These are phyloP conservation scores for Bjerkandera adusta DNA, from an alignment of 1,284 basidiomycete species.

Conservation along the genomic window DNA sequence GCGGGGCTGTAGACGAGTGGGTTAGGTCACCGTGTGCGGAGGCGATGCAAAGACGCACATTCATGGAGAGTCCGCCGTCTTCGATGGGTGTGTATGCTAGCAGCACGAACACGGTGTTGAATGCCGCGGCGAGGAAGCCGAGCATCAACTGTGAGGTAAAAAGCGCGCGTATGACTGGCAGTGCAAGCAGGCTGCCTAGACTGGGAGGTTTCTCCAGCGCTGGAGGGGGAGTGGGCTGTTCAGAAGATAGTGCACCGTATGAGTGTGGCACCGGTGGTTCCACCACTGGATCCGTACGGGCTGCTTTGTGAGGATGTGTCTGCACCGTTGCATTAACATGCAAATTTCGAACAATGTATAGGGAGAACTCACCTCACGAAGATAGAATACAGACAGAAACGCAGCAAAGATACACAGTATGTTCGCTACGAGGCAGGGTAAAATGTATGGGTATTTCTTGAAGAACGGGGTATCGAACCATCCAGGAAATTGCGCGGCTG, in stretches of 20 bases:
- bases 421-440: slow-evolving; percentile 47
- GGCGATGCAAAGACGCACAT: slow-evolving; percentile 36
- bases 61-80: slow-evolving; percentile 56
- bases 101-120: slow-evolving; percentile 64
- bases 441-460: slow-evolving; percentile 52
- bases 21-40: neutral
- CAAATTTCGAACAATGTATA: neutral
- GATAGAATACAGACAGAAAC: slow-evolving; percentile 14
- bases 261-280: no score
- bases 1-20: slow-evolving; percentile 38
- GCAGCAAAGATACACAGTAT: slow-evolving; percentile 39
- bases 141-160: slow-evolving; percentile 55
- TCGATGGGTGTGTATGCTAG: slow-evolving; percentile 59
- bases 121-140: slow-evolving; percentile 53
- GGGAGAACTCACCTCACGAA: slow-evolving; percentile 48
- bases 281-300: no score
- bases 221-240: slow-evolving; percentile 13
- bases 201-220: slow-evolving; percentile 21
- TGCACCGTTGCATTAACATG: slow-evolving; percentile 8
- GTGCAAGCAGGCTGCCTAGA: slow-evolving; percentile 38
- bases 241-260: neutral
- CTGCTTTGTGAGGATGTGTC: slow-evolving; percentile 16
- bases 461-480: slow-evolving; percentile 46
- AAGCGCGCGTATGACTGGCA: slow-evolving; percentile 52
- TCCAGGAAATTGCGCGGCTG: slow-evolving; percentile 44